Base-by-base conservation (phyloP, 2,329 filamentous ascomycete genomes). In the Aspergillus glaucus region DNA sequence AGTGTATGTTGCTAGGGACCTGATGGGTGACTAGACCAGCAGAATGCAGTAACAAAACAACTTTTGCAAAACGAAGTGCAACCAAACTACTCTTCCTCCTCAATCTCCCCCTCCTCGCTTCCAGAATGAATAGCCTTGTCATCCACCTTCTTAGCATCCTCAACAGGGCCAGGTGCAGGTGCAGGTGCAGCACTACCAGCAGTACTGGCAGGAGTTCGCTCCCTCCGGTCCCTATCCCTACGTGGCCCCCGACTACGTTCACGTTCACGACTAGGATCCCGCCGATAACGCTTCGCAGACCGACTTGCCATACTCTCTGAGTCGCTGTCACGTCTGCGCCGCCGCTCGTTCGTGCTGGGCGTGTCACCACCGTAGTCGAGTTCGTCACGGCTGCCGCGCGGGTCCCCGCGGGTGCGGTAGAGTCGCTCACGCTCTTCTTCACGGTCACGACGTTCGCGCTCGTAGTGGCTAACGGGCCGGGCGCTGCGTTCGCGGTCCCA, bases 41-140 rank as follows among this genome's bases (percentile, higher is more conserved):
- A 30, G 26, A 30, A 30, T 30, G 9, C 26, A 12, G 26, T 10
- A 9, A 12, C 4, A 30, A 30, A 10, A 10, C 26, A 30, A 30
- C 10, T 17, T 14, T 19, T 10, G 10, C 26, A 30, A 19, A 28
- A 44, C 19, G 10, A 45, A 34, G 26, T 34, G 34, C 14, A 24
- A 37, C 4, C 6, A 42, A 46, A 42, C 56, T 62, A 76, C 52
- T 76, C 74, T 75, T 97, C 91, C 34, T 43, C 41, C 70, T 95
- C 93, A 60, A 98, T 97, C 74, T 98, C 93, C 46, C 93, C 93
- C 71, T 98, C 93, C 72, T 98, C 93, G 63, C 91, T 96, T 46
- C 93, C 93, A 50, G 87, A 92, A 62, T 87, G 85, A 48, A 90
- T 76, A 4, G 70, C 70, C 55, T 71, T 73, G 45, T 76, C 76